phyloP scores from a whole-genome alignment of 2,329 filamentous ascomycete species.

The Cyanodermella asteris region DNA sequence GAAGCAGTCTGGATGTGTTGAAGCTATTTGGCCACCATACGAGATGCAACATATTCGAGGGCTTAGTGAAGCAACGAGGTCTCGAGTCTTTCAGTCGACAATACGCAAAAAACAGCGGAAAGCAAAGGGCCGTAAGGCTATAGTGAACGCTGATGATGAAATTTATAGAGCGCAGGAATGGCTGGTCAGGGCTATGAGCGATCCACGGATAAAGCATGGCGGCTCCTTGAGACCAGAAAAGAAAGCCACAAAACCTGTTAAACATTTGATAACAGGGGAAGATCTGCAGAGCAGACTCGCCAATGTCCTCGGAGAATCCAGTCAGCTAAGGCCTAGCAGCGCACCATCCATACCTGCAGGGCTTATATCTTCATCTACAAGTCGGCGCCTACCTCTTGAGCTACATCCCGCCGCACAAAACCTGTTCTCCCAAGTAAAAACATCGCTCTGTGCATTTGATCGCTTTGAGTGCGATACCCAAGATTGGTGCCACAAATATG shows the following conservation, averaged over 20 bases:
- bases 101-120: background rate
- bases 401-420: slow-evolving; percentile 40
- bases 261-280: no score
- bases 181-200: background rate
- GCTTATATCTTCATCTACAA: slow-evolving; percentile 8
- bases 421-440: slow-evolving; percentile 38
- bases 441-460: slow-evolving; percentile 58
- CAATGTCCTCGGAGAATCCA: no score
- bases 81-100: background rate
- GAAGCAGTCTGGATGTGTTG: slow-evolving; percentile 42
- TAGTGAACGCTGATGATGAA: slow-evolving; percentile 1
- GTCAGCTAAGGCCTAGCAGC: no score
- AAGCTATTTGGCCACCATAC: slow-evolving; percentile 50
- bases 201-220: no score
- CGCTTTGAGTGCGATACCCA: slow-evolving; percentile 48
- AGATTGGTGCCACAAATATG: slow-evolving; percentile 70
- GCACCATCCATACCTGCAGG: slow-evolving; percentile 15
- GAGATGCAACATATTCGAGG: slow-evolving; percentile 43
- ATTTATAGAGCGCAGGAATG: background rate
- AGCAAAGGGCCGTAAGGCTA: no score
- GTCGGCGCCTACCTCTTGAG: slow-evolving; percentile 5
- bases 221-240: no score
- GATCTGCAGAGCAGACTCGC: no score
- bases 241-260: no score
- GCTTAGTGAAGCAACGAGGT: slow-evolving; percentile 1